These are phyloP conservation scores for Colletotrichum agaves DNA, from an alignment of 2,329 filamentous ascomycete species.

Conservation along the genomic window DNA sequence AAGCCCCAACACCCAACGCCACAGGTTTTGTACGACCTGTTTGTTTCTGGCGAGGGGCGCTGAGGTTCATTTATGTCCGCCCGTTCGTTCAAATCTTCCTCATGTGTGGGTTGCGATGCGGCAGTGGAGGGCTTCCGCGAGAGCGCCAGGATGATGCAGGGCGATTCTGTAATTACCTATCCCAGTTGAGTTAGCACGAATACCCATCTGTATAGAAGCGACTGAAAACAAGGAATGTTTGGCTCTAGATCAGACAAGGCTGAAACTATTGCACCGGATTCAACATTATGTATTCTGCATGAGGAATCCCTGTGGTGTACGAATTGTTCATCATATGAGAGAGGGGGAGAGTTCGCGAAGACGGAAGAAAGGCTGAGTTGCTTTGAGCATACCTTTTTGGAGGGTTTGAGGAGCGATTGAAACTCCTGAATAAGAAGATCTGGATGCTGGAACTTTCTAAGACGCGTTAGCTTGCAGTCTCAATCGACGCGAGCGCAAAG, in stretches of 20 bases:
- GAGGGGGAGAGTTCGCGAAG: constrained; percentile 41
- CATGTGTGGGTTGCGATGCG: constrained; percentile 51
- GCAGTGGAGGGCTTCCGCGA: constrained; percentile 38
- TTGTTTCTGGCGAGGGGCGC: constrained; percentile 59
- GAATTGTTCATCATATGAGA: constrained; percentile 67
- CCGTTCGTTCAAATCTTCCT: constrained; percentile 77
- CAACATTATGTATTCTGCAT: constrained; percentile 74
- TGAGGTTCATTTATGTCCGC: constrained; percentile 73
- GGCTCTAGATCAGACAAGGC: constrained; percentile 72
- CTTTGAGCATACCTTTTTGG: constrained; percentile 29
- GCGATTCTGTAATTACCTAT: constrained; percentile 53
- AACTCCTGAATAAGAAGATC: constrained; percentile 56
- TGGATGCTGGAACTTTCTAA: constrained; percentile 12
- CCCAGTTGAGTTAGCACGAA: constrained; percentile 50
- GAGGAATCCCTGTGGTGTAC: constrained; percentile 74
- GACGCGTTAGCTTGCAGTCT: constrained; percentile 24
- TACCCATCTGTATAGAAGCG: constrained; percentile 33
- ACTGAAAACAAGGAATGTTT: constrained; percentile 40
- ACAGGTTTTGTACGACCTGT: constrained; percentile 72
- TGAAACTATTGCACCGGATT: constrained; percentile 71
- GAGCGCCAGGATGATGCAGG: neutral
- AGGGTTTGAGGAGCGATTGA: constrained; percentile 26
- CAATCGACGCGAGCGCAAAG: neutral
- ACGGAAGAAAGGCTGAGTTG: neutral
- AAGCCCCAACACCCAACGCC: constrained; percentile 62